Conservation (phyloP, 1,284 basidiomycete species). For the Marasmius sp. region DNA sequence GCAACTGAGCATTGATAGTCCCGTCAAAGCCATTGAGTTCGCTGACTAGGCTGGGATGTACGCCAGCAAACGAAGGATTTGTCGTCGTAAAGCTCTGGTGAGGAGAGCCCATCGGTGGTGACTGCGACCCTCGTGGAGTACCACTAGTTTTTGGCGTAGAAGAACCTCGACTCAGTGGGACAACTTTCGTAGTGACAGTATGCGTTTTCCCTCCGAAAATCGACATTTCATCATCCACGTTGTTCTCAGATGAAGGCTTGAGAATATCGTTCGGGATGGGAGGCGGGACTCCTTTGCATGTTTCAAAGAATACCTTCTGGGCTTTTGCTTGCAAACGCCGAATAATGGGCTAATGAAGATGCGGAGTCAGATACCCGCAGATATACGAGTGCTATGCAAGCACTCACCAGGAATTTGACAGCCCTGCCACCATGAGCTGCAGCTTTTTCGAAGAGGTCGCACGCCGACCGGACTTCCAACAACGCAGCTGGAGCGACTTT, state of each 20-base stretch:
- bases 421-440: constrained; percentile 61
- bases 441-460: constrained; percentile 61
- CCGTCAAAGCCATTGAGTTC: constrained; percentile 61
- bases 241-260: constrained; percentile 39
- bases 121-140: constrained; percentile 16
- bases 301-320: constrained; percentile 49
- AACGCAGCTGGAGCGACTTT: constrained; percentile 68
- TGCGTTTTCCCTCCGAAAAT: constrained; percentile 74
- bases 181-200: constrained; percentile 48
- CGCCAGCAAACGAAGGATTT: constrained; percentile 43
- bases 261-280: constrained; percentile 57
- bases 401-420: constrained; percentile 61
- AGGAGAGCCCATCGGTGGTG: constrained; percentile 16
- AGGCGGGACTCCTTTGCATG: constrained; percentile 42
- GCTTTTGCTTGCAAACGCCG: constrained; percentile 60
- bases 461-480: constrained; percentile 55
- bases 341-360: constrained; percentile 52
- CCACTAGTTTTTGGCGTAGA: constrained; percentile 10
- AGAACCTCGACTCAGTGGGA: constrained; percentile 15
- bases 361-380: neutral
- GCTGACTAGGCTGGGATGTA: constrained; percentile 60
- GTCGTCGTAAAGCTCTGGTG: constrained; percentile 23
- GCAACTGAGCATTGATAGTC: constrained; percentile 55
- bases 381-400: neutral
- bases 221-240: constrained; percentile 60